These are phyloP conservation scores for Boletus rex-veris DNA, from an alignment of 768 basidiomycete species.

Conservation along the genomic window DNA sequence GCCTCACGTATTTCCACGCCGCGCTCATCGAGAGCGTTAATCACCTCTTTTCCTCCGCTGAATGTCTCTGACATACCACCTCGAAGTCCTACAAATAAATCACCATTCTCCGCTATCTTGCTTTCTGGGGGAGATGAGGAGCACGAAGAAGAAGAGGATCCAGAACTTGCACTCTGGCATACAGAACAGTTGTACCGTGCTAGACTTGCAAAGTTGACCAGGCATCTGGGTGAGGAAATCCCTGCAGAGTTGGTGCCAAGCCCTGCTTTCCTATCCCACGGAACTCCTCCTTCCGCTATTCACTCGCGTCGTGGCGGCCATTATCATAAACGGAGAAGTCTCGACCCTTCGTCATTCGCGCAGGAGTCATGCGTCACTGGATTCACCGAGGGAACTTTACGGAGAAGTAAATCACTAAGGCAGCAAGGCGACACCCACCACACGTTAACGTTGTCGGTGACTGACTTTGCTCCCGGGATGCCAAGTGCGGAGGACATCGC, in stretches of 20 bases:
- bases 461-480: background rate
- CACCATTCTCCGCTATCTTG: conserved; percentile 10
- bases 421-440: background rate
- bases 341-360: conserved; percentile 9
- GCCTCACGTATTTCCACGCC: background rate
- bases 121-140: conserved; percentile 8
- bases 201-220: conserved; percentile 36
- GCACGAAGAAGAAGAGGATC: conserved; percentile 1
- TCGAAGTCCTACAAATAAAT: conserved; percentile 11
- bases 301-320: background rate
- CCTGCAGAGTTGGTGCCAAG: conserved; percentile 34
- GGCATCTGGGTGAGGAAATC: conserved; percentile 37
- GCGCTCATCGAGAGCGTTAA: conserved; percentile 1
- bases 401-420: conserved; percentile 32
- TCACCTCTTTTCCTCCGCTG: conserved; percentile 11
- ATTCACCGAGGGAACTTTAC: conserved; percentile 7
- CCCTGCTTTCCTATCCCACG: conserved; percentile 2
- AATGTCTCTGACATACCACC: conserved; percentile 7
- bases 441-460: background rate
- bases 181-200: conserved; percentile 28
- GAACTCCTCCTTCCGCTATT: background rate
- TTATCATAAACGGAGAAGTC: conserved; percentile 16
- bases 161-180: background rate
- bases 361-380: background rate
- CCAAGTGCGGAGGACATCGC: background rate